Base-by-base conservation (phyloP, 2,329 filamentous ascomycete species). In the Shiraia bambusicola region DNA sequence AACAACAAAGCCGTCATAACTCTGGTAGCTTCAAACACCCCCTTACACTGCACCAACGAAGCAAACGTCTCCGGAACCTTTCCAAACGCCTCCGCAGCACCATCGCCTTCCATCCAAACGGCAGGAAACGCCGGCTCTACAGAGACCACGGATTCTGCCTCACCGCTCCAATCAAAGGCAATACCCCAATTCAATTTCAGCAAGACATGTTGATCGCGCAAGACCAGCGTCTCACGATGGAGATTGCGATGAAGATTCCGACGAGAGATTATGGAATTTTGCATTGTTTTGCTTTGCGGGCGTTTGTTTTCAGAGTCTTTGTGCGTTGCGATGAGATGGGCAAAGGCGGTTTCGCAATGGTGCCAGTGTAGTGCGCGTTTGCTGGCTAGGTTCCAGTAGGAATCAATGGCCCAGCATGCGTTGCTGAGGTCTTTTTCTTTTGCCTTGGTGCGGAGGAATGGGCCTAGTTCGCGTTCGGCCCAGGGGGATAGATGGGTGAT, bases 121-220 rank as follows among this genome's bases (percentile, higher is more conserved):
- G 80, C 6, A 71, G 84, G 84, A 28, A 82, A 69, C 4, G 78
- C 77, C 2, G 81, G 69, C 47, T 79, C 61, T 9, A 83, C 71
- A 4, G 69, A 69, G 12, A 87, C 66, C 31, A 72, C 71, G 51
- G 78, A 86, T 55, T 78, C 76, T 4, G 82, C 84, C 58, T 88
- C 85, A 5, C 85, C 85, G 0, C 83, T 84, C 84, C 84, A 88
- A 63, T 88, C 84, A 56, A 88, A 86, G 2, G 68, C 66, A 30
- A 86, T 81, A 33, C 66, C 71, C 85, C 85, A 88, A 42, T 76
- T 72, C 1, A 88, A 67, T 17, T 80, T 75, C 4, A 83, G 40
- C 9, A 72, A 62, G 2, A 76, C 70, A 8, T 69, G 46, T 1
- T 63, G 59, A 1, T 69, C 63, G 61, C 34, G 66, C 40, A 69